These are phyloP conservation scores for Parathielavia appendiculata DNA, from an alignment of 495 filamentous ascomycete genomes.

Conservation along the genomic window DNA sequence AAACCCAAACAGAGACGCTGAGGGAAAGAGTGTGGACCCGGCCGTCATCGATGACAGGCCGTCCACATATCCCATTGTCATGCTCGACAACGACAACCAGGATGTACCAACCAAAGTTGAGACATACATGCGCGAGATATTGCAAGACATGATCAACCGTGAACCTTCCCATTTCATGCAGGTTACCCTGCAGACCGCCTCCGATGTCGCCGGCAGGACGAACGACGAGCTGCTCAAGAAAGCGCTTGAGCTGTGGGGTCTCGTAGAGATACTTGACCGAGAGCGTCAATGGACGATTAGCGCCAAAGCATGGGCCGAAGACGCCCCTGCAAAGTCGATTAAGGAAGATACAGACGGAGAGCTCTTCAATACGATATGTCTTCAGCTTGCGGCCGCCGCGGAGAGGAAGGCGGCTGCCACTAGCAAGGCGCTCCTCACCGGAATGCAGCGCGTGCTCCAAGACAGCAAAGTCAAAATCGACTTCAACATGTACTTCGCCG, in stretches of 20 bases:
- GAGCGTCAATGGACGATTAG: constrained; percentile 60
- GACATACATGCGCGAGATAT: constrained; percentile 61
- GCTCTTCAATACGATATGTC: constrained; percentile 49
- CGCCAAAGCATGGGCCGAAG: constrained; percentile 31
- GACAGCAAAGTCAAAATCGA: constrained; percentile 61
- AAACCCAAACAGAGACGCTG: constrained; percentile 41
- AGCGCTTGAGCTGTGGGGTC: constrained; percentile 69
- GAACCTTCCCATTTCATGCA: constrained; percentile 66
- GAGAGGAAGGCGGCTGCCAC: constrained; percentile 65
- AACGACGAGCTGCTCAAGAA: constrained; percentile 61
- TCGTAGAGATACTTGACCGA: constrained; percentile 67
- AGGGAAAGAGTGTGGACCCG: constrained; percentile 33
- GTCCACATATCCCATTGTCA: constrained; percentile 42
- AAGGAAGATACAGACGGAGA: constrained; percentile 42
- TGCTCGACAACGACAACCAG: constrained; percentile 63
- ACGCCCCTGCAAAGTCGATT: constrained; percentile 31
- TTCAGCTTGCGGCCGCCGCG: constrained; percentile 67
- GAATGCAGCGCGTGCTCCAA: constrained; percentile 71
- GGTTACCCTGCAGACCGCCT: constrained; percentile 57
- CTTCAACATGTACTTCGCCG: constrained; percentile 70
- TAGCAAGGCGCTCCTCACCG: constrained; percentile 64
- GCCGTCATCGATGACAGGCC: constrained; percentile 30
- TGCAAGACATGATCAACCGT: constrained; percentile 55
- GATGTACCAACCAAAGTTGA: constrained; percentile 64
- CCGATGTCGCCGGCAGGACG: constrained; percentile 49